A percentile compares a stretch with the other conserved stretches of the same genome.
Conservation (phyloP, 2,329 filamentous ascomycete species). For the Didymellaceae sp. region DNA sequence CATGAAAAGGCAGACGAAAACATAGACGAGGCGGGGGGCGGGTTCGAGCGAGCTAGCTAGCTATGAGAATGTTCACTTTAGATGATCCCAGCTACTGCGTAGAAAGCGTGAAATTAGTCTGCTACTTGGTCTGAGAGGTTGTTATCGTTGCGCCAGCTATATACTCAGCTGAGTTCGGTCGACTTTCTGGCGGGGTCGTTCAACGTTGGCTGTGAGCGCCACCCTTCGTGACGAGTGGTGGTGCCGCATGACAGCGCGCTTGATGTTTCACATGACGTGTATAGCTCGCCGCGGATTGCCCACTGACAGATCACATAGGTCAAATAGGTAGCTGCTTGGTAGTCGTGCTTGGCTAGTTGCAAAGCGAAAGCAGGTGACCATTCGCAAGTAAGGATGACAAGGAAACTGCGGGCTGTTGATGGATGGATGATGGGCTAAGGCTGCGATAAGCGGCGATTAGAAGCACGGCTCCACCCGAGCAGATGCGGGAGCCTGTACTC, state of each 20-base stretch:
- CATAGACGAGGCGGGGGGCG: conserved; percentile 3
- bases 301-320: background rate
- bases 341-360: background rate
- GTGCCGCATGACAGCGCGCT: conserved; percentile 26
- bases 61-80: too few relatives aligned
- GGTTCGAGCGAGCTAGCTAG: too few relatives aligned
- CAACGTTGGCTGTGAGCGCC: too few relatives aligned
- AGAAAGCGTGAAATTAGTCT: too few relatives aligned
- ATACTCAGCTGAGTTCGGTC: too few relatives aligned
- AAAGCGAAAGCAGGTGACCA: conserved; percentile 5
- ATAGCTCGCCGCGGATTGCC: conserved; percentile 1
- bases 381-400: background rate
- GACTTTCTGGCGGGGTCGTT: too few relatives aligned
- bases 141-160: too few relatives aligned
- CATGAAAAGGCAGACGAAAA: conserved; percentile 17
- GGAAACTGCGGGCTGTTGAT: background rate
- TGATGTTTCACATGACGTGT: conserved; percentile 32
- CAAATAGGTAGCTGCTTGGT: background rate
- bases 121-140: too few relatives aligned
- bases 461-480: conserved; percentile 25
- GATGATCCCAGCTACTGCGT: too few relatives aligned
- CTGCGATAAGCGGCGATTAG: conserved; percentile 19
- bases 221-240: too few relatives aligned
- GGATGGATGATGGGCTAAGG: background rate
- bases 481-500: conserved; percentile 22